Evolutionary conservation across 2,329 filamentous ascomycete species (phyloP), one percentile per base, ranked within the genome.

Genomic region (Calonectria pauciramosa): DNA sequence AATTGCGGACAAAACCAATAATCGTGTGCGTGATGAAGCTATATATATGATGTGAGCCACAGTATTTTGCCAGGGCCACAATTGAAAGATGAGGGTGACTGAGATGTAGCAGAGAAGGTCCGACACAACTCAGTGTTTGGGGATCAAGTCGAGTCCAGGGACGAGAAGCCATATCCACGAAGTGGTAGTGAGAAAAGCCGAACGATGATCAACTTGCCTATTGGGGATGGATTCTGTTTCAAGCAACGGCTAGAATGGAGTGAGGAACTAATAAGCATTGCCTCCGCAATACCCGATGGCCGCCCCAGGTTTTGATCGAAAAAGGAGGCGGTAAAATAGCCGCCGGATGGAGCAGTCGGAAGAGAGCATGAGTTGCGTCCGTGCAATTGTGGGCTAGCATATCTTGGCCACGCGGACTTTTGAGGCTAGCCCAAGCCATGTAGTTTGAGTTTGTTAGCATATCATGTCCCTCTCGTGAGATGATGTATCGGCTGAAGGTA

Each of bases 401-500:
- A 56, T 13, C 28, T 13, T 30, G 56, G 36, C 34, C 34, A 60
- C 34, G 56, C 34, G 56, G 56, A 63, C 13, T 18, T 28, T 30
- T 41, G 36, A 41, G 14, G 32, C 23, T 63, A 63, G 26, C 56
- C 26, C 20, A 36, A 20, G 54, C 32, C 20, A 59, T 23, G 20
- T 59, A 11, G 23, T 63, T 63, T 44, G 34, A 36, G 56, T 63
- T 63, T 23, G 13, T 28, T 63, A 63, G 56, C 36, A 63, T 30
- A 63, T 63, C 56, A 41, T 41, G 34, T 63, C 56, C 28, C 14
- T 41, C 56, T 26, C 34, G 23, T 63, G 56, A 28, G 56, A 23
- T 63, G 59, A 68, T n/a, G 59, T 75, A 14, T 38, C 71, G 30
- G 64, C 68, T 13, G 68, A 68, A 32, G 65, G 68, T 23, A 66